Base-by-base conservation (phyloP, 306 rosid genomes). In the Pachyrhizus erosus region DNA sequence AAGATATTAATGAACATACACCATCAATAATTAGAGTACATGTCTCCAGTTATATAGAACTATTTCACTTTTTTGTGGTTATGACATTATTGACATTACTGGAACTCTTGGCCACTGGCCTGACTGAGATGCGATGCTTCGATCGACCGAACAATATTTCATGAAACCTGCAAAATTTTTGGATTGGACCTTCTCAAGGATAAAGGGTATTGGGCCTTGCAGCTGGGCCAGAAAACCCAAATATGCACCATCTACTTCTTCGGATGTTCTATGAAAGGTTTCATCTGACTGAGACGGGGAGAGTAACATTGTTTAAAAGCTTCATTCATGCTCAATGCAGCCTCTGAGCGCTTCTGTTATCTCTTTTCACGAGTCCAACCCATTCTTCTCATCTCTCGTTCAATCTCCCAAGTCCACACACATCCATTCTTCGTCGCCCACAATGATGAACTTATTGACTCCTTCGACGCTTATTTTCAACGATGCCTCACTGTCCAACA, bases 271-370 rank as follows among this genome's bases (percentile, higher is more conserved):
- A n/a, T n/a, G n/a, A n/a, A n/a, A n/a, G n/a, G n/a, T n/a, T n/a
- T n/a, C n/a, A n/a, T n/a, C n/a, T n/a, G n/a, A n/a, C 12, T 43
- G 46, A 1, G 1, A 3, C 6, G 18, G 65, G 1, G 1, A 26
- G 39, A 61, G 37, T 24, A 27, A 24, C n/a, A 57, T 5, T 18
- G 21, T 15, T 49, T 17, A 2, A 18, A 52, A 52, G 26, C 73
- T 68, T 68, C n/a, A 21, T 80, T 87, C 79, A 92, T 90, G 97
- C 84, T 89, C 55, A 82, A 79, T 89, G 82, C 83, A 45, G 75
- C 82, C 33, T 42, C 51, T 72, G 79, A 78, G 24, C 65, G 84
- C 70, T 73, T 82, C 45, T 9, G 52, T 39, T 77, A 78, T 21
- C 34, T 33, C 72, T 64, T 80, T 51, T 77, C 75, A 13, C 75